Conservation (phyloP, 2,329 filamentous ascomycete species). For the Botrytis byssoidea region DNA sequence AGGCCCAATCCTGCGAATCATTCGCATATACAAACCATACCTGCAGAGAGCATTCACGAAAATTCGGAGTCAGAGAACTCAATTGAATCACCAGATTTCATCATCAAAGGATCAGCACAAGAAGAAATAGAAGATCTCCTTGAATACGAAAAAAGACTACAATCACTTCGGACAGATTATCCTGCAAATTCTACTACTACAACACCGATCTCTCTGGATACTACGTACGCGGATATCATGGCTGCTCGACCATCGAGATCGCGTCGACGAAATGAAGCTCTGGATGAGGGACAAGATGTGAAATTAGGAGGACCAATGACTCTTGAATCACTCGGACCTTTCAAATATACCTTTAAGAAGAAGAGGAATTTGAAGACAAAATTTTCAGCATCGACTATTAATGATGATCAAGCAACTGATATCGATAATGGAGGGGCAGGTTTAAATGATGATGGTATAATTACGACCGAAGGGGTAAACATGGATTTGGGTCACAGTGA, state of each 20-base stretch:
- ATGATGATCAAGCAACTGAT: neutral
- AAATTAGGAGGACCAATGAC: conserved; percentile 21
- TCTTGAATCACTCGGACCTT: conserved; percentile 23
- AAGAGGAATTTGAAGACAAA: conserved; percentile 20
- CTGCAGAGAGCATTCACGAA: conserved; percentile 1
- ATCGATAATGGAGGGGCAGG: neutral
- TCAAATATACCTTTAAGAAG: conserved; percentile 25
- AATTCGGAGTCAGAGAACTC: neutral
- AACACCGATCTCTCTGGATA: neutral
- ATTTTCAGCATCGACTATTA: conserved; percentile 1
- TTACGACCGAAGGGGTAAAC: neutral
- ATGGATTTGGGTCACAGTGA: neutral
- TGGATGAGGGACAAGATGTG: conserved; percentile 17
- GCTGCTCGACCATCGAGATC: conserved; percentile 17
- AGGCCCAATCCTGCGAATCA: conserved; percentile 7
- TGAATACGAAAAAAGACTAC: conserved; percentile 7
- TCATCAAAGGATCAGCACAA: conserved; percentile 20
- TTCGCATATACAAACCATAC: conserved; percentile 20
- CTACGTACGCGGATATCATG: conserved; percentile 24
- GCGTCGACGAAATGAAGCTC: conserved; percentile 11
- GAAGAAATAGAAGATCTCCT: conserved; percentile 22
- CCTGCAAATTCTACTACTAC: neutral
- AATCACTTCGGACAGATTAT: neutral
- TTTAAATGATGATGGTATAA: neutral
- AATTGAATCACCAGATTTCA: conserved; percentile 3